Evolutionary conservation across 2,329 filamentous ascomycete genomes (phyloP), one percentile per base, ranked within the genome.

Genomic region (Paecilomyces fulvus): DNA sequence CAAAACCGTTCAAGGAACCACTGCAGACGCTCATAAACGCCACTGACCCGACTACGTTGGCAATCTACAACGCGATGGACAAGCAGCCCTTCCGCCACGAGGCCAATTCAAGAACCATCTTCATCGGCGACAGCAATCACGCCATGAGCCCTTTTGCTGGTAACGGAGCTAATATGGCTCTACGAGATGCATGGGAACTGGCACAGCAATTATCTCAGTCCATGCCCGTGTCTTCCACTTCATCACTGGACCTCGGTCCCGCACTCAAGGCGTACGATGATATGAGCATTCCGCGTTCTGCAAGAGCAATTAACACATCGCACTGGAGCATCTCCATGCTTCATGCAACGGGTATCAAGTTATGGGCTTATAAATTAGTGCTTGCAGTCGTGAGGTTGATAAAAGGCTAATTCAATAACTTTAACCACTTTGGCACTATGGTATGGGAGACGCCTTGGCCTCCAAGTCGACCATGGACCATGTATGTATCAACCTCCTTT

Each of bases 51-150:
- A 61, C 63, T 23, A 71, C 73, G 0, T 63, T 75, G 10, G 65
- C 74, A 56, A 61, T 70, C 14, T 68, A 77, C 53, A 77, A 76
- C 43, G 74, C 73, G 0, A 68, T 67, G 56, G 77, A 80, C 60
- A 80, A 79, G 61, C 55, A 62, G 48, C 73, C 77, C 0, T 79
- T 80, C 56, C 7, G 58, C 0, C 76, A 80, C 49, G 50, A 66
- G 14, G 55, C 58, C n/a, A 51, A 63, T 11, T 46, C 56, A 20
- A 54, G 49, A 23, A 67, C 77, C 7, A 62, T 80, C 9, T 80
- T 77, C 53, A 75, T 81, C 21, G 79, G 79, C 10, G 78, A 81
- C 60, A 70, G 71, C 55, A 80, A 81, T 58, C 79, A 81, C 61
- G 77, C 78, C 1, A 69, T 80, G 5, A 78, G 71, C 53, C 75